These are phyloP conservation scores for Verbascum thapsus DNA, from an alignment of 257 asterid species.

Conservation along the genomic window DNA sequence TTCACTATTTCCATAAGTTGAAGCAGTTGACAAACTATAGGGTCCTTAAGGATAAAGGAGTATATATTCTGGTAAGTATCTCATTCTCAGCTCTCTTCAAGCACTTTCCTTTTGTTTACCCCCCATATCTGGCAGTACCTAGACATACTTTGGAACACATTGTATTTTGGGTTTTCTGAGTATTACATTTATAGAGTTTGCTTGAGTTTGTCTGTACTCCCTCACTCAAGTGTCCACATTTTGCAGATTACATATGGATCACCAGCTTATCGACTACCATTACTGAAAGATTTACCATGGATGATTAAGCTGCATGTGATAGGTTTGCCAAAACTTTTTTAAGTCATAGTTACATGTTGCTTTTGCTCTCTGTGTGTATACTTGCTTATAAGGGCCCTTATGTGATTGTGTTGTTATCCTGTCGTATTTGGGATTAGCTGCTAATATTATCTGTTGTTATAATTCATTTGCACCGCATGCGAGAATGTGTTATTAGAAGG, in stretches of 20 bases:
- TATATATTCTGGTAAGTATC: conserved; percentile 63
- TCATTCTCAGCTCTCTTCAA: conserved; percentile 18
- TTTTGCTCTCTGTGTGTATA: conserved; percentile 3
- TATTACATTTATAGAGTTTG: conserved; percentile 14
- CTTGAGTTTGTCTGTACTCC: conserved; percentile 23
- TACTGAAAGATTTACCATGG: conserved; percentile 61
- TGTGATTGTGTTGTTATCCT: not conserved
- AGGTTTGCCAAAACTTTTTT: conserved; percentile 43
- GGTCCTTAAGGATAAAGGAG: conserved; percentile 85
- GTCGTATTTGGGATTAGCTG: conserved; percentile 18
- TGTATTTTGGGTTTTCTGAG: conserved; percentile 10
- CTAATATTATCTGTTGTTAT: too few species aligned
- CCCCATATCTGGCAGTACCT: not conserved
- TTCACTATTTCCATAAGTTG: conserved; percentile 53
- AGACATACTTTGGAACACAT: conserved; percentile 9
- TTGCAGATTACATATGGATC: conserved; percentile 79
- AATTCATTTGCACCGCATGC: conserved; percentile 3
- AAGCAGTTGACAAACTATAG: conserved; percentile 74
- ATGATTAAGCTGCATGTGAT: conserved; percentile 62
- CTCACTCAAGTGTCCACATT: conserved; percentile 21
- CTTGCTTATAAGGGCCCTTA: not conserved
- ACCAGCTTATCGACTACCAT: conserved; percentile 57
- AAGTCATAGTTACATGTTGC: conserved; percentile 1
- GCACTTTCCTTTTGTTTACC: conserved; percentile 19
- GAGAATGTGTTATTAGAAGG: too few species aligned